These are phyloP conservation scores for Blepharisma japonicum DNA, from an alignment of 73 alveolate species.

Conservation along the genomic window DNA sequence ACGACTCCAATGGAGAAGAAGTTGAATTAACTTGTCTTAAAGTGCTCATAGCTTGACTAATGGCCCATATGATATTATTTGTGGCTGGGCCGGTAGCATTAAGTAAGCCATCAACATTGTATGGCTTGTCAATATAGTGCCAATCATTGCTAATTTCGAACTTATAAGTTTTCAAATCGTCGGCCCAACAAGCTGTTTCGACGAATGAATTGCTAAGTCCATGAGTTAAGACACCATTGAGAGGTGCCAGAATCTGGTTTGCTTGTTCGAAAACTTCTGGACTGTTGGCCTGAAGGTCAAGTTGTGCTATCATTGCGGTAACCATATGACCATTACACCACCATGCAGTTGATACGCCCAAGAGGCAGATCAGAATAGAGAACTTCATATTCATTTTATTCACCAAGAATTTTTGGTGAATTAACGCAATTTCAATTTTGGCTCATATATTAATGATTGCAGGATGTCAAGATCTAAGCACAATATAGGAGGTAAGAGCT, in stretches of 20 bases:
- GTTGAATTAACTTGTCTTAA: background rate
- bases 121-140: conserved; percentile 20
- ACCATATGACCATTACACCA: conserved; percentile 27
- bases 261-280: conserved; percentile 7
- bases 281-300: background rate
- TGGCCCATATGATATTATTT: background rate
- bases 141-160: background rate
- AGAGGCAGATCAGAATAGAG: too few species aligned
- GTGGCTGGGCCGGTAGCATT: background rate
- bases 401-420: too few species aligned
- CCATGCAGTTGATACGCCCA: conserved; percentile 23
- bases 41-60: background rate
- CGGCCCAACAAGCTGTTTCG: conserved; percentile 31
- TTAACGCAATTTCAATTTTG: too few species aligned
- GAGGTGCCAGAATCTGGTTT: background rate
- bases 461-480: too few species aligned
- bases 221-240: conserved; percentile 23
- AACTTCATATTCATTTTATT: too few species aligned
- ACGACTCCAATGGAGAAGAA: background rate
- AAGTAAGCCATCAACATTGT: conserved; percentile 6
- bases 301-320: conserved; percentile 25
- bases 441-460: too few species aligned
- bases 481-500: too few species aligned
- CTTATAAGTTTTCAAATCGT: conserved; percentile 7
- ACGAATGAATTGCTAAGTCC: background rate